phyloP scores from a whole-genome alignment of 495 filamentous ascomycete species.

The Chaetomium tenue region DNA sequence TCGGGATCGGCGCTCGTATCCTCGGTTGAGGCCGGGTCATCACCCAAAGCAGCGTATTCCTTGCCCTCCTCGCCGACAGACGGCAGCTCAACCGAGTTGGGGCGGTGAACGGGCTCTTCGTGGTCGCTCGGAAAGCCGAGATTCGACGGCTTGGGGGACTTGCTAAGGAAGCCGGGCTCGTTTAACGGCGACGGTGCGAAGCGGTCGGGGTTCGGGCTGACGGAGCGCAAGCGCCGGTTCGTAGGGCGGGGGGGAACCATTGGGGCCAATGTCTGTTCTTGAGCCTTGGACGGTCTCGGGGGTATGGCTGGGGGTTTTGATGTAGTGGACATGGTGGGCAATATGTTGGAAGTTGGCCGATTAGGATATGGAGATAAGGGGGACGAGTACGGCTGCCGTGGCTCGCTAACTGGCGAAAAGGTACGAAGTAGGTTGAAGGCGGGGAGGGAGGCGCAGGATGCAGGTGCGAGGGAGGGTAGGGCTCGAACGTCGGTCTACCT shows the following conservation, averaged over 20 bases:
- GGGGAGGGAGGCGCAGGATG: neutral
- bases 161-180: conserved; percentile 48
- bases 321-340: conserved; percentile 41
- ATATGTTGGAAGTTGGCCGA: neutral
- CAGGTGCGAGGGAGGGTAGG: neutral
- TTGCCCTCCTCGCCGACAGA: conserved; percentile 84
- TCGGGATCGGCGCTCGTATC: conserved; percentile 49
- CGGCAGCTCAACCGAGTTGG: conserved; percentile 76
- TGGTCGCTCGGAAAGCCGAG: conserved; percentile 46
- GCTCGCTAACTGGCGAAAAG: neutral
- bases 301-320: conserved; percentile 57
- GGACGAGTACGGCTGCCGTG: conserved; percentile 4
- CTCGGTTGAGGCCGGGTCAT: conserved; percentile 41
- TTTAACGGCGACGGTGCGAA: conserved; percentile 87
- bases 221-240: conserved; percentile 63
- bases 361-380: neutral
- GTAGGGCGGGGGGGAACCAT: conserved; percentile 69
- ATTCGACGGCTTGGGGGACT: conserved; percentile 29
- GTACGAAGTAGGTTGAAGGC: too few relatives aligned
- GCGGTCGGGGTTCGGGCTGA: conserved; percentile 71
- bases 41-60: conserved; percentile 70
- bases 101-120: conserved; percentile 55
- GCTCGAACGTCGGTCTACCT: neutral
- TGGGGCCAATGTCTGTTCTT: conserved; percentile 48
- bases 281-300: conserved; percentile 58